A percentile compares a stretch with the other conserved stretches of the same genome.
phyloP scores from a whole-genome alignment of 441 rosid genomes.

The Mallotus japonicus region DNA sequence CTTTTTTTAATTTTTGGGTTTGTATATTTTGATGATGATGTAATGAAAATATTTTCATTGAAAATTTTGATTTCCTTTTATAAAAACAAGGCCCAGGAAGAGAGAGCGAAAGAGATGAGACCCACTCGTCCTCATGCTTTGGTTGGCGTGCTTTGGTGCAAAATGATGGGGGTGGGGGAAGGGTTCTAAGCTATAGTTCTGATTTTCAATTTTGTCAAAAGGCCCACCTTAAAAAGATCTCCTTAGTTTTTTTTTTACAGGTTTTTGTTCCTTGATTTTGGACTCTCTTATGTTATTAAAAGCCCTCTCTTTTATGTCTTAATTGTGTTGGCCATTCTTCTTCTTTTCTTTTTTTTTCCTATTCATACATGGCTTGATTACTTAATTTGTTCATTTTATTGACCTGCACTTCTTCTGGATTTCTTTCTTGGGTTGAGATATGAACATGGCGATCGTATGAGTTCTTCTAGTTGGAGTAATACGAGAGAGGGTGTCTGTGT shows the following conservation, averaged over 20 bases:
- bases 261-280: conserved; percentile 54
- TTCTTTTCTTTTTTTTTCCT: conserved; percentile 9
- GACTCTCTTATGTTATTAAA: conserved; percentile 20
- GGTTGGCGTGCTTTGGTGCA: conserved; percentile 55
- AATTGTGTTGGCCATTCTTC: conserved; percentile 33
- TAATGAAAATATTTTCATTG: conserved; percentile 27
- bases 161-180: conserved; percentile 37
- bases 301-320: conserved; percentile 30
- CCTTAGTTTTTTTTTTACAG: conserved; percentile 43
- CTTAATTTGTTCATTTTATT: neutral
- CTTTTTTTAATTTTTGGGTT: neutral
- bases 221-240: conserved; percentile 55
- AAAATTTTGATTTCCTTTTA: conserved; percentile 53
- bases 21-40: neutral
- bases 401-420: neutral
- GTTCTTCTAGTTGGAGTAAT: conserved; percentile 25
- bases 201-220: conserved; percentile 19
- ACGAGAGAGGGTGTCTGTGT: neutral
- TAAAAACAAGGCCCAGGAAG: conserved; percentile 20
- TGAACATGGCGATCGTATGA: conserved; percentile 27
- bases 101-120: conserved; percentile 3
- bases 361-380: conserved; percentile 31
- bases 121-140: conserved; percentile 27
- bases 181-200: conserved; percentile 19
- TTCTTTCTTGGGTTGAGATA: conserved; percentile 17